Base-by-base conservation (phyloP, 2,329 filamentous ascomycete genomes). In the Aspergillus uvarum region DNA sequence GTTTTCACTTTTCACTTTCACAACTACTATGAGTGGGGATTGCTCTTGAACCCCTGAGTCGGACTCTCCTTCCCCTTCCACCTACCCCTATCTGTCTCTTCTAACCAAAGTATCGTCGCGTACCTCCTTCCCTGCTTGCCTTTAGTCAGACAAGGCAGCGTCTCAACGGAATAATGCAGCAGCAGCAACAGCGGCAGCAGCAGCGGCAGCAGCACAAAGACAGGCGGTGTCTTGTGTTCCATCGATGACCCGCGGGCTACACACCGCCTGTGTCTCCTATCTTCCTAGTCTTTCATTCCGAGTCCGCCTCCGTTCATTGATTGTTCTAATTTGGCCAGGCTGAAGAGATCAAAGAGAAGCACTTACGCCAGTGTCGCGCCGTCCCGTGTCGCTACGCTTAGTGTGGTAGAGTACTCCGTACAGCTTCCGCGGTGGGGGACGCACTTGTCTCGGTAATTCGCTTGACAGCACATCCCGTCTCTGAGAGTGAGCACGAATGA, bases 311-410 rank as follows among this genome's bases (percentile, higher is more conserved):
- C n/a, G 38, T 19, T 8, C 38, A 19, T 3, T n/a, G 44, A 7
- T 31, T 35, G 11, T 35, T 35, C 14, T 35, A 35, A 16, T 16
- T 35, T 47, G 32, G 21, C 52, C 8, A 47, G 53, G 4, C 22
- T 42, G 48, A n/a, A 42, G 53, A 26, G 22, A 47, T 29, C 26
- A 42, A 54, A 26, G 52, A 19, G 24, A 31, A 54, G 52, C 52
- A 29, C 42, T 48, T 29, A 49, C 32, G 48, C 5, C 48, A 21
- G 3, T 22, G 47, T 58, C 47, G 54, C 60, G 57, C 62, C 62
- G 62, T 63, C 55, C 60, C 62, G 56, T 31, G 48, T 63, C 60
- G 58, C 52, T 63, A 54, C 49, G 53, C 14, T 6, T 19, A n/a
- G 12, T 8, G 12, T 8, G 26, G 26, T 29, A 29, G 26, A 29